Conservation (phyloP, 805 yeast genomes). For the Candida patagonica region DNA sequence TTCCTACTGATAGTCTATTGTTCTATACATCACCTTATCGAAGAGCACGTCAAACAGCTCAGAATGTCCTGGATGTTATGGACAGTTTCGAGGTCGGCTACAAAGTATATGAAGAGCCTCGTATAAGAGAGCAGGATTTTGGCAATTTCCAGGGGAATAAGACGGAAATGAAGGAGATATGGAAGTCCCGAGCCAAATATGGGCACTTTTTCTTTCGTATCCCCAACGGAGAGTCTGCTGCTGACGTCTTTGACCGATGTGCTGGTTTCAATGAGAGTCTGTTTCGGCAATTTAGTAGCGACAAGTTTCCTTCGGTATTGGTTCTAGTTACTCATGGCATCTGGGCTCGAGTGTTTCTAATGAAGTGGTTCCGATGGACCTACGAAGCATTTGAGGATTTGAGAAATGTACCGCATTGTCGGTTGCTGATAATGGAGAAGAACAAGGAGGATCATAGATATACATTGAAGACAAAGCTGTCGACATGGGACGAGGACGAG, state of each 20-base stretch:
- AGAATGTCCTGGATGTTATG: conserved; percentile 52
- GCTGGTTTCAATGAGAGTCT: conserved; percentile 84
- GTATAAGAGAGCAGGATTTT: conserved; percentile 91
- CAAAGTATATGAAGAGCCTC: conserved; percentile 72
- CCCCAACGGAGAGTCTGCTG: conserved; percentile 92
- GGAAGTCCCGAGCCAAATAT: conserved; percentile 79
- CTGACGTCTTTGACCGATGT: conserved; percentile 87
- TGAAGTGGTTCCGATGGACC: conserved; percentile 93
- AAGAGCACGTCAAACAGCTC: conserved; percentile 77
- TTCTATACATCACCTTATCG: conserved; percentile 82
- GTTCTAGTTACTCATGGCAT: conserved; percentile 90
- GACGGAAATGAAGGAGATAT: conserved; percentile 68
- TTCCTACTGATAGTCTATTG: conserved; percentile 48
- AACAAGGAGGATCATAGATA: conserved; percentile 37
- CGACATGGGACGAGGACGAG: conserved; percentile 58
- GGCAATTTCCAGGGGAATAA: conserved; percentile 76
- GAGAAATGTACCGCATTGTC: conserved; percentile 78
- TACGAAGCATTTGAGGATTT: conserved; percentile 82
- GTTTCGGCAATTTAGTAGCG: conserved; percentile 63
- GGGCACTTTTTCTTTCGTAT: conserved; percentile 86
- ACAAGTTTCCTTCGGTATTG: conserved; percentile 67
- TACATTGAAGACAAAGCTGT: conserved; percentile 48
- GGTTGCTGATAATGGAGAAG: conserved; percentile 68
- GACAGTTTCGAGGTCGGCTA: conserved; percentile 35
- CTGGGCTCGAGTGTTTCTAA: conserved; percentile 84